Conservation (phyloP, 2,329 filamentous ascomycete genomes). For the Rutstroemia sydowiana region DNA sequence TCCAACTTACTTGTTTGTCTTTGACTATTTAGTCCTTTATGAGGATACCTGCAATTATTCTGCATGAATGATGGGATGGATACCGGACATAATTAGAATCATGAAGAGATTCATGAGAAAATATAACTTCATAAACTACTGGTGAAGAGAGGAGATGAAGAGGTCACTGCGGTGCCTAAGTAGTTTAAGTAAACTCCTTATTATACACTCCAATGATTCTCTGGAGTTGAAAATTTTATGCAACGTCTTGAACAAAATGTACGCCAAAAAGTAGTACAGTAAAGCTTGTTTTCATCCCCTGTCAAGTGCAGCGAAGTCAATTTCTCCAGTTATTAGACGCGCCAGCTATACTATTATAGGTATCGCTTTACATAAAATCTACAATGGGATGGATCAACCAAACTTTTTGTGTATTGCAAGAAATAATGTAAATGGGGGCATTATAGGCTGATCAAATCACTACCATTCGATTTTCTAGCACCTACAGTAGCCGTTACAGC, state of each 20-base stretch:
- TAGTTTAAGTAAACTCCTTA: not conserved
- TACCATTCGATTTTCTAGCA: not conserved
- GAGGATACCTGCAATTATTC: not conserved
- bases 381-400: not conserved
- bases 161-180: not conserved
- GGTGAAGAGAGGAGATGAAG: not conserved
- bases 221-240: not conserved
- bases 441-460: not conserved
- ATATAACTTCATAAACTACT: not conserved
- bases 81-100: no score
- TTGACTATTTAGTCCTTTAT: not conserved
- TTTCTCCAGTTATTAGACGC: constrained; percentile 5
- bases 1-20: not conserved
- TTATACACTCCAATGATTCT: not conserved
- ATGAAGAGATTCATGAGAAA: not conserved
- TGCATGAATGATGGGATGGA: no score
- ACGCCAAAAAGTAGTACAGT: not conserved
- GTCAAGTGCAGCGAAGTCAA: constrained; percentile 4
- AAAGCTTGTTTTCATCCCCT: constrained; percentile 1
- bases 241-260: not conserved
- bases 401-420: not conserved
- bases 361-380: constrained; percentile 1
- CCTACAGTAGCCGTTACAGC: constrained; percentile 4
- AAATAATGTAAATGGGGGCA: not conserved
- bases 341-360: constrained; percentile 1